Conservation (phyloP, 2,329 filamentous ascomycete genomes). For the Ceratocystis eucalypticola region DNA sequence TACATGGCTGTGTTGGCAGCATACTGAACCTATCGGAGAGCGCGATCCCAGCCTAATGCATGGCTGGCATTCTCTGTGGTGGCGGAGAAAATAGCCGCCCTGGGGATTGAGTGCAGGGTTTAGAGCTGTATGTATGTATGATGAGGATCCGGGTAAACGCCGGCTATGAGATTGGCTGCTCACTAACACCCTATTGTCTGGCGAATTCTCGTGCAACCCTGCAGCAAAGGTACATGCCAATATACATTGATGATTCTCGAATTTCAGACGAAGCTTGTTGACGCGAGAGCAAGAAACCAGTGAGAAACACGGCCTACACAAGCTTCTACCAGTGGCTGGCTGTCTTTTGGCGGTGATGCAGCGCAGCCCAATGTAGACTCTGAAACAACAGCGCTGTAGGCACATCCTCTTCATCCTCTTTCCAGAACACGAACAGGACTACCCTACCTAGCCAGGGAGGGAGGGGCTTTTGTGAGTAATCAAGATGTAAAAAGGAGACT, state of each 20-base stretch:
- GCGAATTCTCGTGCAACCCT: neutral
- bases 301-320: too few species aligned
- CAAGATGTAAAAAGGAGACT: too few species aligned
- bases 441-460: too few species aligned
- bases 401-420: neutral
- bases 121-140: neutral
- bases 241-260: too few species aligned
- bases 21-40: neutral
- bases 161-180: neutral
- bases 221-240: neutral
- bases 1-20: neutral
- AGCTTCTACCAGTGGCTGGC: neutral
- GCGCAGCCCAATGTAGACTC: neutral
- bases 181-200: neutral
- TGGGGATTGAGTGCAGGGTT: neutral
- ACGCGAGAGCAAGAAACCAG: too few species aligned
- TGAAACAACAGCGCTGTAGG: neutral
- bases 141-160: neutral
- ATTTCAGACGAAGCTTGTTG: too few species aligned
- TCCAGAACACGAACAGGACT: neutral
- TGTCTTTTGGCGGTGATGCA: neutral
- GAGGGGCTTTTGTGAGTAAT: too few species aligned
- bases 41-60: neutral
- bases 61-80: neutral
- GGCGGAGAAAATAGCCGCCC: neutral